These are phyloP conservation scores for Hypholoma fasciculare DNA, from an alignment of 768 basidiomycete genomes.

Conservation along the genomic window DNA sequence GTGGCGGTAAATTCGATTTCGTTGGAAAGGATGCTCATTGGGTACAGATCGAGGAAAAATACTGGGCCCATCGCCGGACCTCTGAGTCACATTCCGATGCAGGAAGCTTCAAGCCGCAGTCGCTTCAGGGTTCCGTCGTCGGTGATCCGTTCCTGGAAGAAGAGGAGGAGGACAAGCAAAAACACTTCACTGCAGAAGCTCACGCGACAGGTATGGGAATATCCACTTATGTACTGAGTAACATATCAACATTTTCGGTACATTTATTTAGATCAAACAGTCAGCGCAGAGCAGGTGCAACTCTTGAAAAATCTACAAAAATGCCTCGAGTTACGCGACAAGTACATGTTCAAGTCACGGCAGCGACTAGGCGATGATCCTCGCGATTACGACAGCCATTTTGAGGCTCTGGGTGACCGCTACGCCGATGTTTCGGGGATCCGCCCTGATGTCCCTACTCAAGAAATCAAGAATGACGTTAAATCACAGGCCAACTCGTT, in stretches of 20 bases:
- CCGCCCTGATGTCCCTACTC: conserved; percentile 47
- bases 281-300: conserved; percentile 47
- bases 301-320: conserved; percentile 75
- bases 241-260: not conserved
- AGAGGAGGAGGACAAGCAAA: conserved; percentile 27
- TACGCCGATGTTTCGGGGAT: conserved; percentile 66
- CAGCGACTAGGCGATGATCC: conserved; percentile 97
- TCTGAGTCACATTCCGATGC: conserved; percentile 55
- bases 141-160: conserved; percentile 33
- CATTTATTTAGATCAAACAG: conserved; percentile 26
- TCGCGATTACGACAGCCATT: conserved; percentile 81
- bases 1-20: conserved; percentile 1
- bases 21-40: not conserved
- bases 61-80: conserved; percentile 61
- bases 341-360: conserved; percentile 85
- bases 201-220: conserved; percentile 28
- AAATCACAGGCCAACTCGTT: conserved; percentile 24
- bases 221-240: not conserved
- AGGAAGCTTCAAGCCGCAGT: conserved; percentile 32
- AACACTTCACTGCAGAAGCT: conserved; percentile 25
- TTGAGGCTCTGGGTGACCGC: conserved; percentile 65
- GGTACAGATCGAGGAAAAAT: conserved; percentile 72
- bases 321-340: conserved; percentile 92
- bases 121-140: conserved; percentile 18
- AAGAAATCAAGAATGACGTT: conserved; percentile 5